These are phyloP conservation scores for Exophiala viscosa DNA, from an alignment of 2,329 filamentous ascomycete genomes.

Conservation along the genomic window DNA sequence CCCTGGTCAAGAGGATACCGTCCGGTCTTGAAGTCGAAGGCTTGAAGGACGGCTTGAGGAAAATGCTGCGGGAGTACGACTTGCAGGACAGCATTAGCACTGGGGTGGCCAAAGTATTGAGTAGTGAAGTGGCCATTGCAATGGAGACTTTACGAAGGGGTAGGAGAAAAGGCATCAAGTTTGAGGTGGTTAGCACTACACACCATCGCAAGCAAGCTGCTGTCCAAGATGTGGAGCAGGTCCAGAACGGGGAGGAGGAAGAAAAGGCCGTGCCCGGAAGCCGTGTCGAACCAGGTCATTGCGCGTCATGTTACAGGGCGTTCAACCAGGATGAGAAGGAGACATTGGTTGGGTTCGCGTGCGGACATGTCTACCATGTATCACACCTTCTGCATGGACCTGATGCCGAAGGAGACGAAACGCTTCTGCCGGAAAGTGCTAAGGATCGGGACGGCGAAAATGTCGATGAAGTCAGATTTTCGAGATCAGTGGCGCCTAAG, in stretches of 20 bases:
- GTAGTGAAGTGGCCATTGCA: conserved; percentile 79
- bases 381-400: conserved; percentile 53
- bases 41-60: conserved; percentile 77
- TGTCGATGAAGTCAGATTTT: conserved; percentile 29
- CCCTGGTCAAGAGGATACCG: conserved; percentile 82
- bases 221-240: not conserved
- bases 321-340: conserved; percentile 45
- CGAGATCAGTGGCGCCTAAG: conserved; percentile 70
- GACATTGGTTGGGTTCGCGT: conserved; percentile 63
- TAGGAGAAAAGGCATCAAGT: conserved; percentile 81
- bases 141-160: conserved; percentile 78
- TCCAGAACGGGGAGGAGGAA: not conserved
- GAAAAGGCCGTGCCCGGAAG: conserved; percentile 3
- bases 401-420: conserved; percentile 29
- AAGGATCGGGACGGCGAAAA: conserved; percentile 20
- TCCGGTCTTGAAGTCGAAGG: conserved; percentile 91
- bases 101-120: conserved; percentile 79
- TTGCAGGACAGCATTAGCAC: conserved; percentile 89
- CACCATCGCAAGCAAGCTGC: not conserved
- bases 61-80: conserved; percentile 93
- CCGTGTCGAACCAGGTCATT: conserved; percentile 19
- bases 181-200: conserved; percentile 57
- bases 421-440: conserved; percentile 19
- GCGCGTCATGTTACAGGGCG: conserved; percentile 20
- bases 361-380: conserved; percentile 65